phyloP scores from a whole-genome alignment of 2,329 filamentous ascomycete species.

The Taxawa tesnikishii region DNA sequence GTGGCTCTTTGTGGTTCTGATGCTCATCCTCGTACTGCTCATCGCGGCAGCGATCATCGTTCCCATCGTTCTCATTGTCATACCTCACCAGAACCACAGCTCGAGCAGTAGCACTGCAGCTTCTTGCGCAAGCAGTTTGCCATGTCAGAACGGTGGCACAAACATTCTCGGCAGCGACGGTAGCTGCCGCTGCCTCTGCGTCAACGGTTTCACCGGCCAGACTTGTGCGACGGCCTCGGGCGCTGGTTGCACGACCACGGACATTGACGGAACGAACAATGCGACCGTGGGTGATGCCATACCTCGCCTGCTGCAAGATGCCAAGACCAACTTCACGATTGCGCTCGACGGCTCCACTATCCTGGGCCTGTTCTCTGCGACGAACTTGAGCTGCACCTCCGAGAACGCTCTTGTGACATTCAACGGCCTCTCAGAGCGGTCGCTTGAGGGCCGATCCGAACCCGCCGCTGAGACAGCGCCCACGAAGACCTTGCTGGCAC shows the following conservation, averaged over 20 bases:
- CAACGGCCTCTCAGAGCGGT: conserved; percentile 34
- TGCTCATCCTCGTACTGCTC: conserved; percentile 56
- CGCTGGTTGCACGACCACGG: conserved; percentile 44
- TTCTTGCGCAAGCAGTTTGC: conserved; percentile 48
- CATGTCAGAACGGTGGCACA: conserved; percentile 70
- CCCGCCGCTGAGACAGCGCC: conserved; percentile 6
- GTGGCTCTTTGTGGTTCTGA: conserved; percentile 60
- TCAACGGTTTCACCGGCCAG: conserved; percentile 68
- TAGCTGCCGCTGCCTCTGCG: conserved; percentile 75
- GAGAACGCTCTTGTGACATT: conserved; percentile 87
- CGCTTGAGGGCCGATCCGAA: conserved; percentile 10
- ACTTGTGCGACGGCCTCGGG: conserved; percentile 40
- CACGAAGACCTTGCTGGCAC: not conserved
- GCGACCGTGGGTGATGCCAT: conserved; percentile 74
- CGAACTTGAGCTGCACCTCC: conserved; percentile 65
- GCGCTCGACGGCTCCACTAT: conserved; percentile 59
- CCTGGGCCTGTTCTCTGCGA: conserved; percentile 61
- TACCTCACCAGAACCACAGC: conserved; percentile 35
- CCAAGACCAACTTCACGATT: conserved; percentile 59
- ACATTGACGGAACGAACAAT: conserved; percentile 44
- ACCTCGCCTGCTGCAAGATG: conserved; percentile 56
- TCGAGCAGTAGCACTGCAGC: conserved; percentile 21
- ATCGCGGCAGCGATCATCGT: conserved; percentile 73
- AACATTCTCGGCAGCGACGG: conserved; percentile 43
- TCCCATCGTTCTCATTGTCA: conserved; percentile 52